Evolutionary conservation across 805 yeast genomes (phyloP), one percentile per base, ranked within the genome.

Genomic region (Nakazawaea anatomiae): DNA sequence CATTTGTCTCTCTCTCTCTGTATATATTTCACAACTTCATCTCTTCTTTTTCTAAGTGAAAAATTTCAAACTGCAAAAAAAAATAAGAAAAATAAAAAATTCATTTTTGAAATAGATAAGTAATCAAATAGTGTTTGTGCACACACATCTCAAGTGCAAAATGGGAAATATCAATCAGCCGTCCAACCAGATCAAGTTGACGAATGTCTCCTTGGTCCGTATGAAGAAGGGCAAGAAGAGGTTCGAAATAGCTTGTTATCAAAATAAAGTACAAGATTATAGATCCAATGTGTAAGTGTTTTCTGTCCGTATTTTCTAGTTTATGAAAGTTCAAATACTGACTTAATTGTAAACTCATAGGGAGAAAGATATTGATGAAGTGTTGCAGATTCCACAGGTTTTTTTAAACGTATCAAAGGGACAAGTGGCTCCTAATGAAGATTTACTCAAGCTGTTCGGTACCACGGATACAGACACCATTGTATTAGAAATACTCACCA

Each of bases 261-360:
- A 89, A 62, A 94, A 94, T 61, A 94, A 94, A 63, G 97, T 94
- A 5, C 98, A 92, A 65, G 99, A 94, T 66, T 94, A 90, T 82
- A 76, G 97, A 58, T 77, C 80, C 54, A 87, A 86, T 52, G 82
- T 88, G 64, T 70, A 43, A 8, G 46, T 43, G 25, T 18, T 18
- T 18, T 18, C 25, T 18, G 25, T 18, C 2, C 25, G 3, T 18
- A 18, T 18, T 18, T 18, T 18, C 25, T 18, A 18, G 25, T 18
- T 18, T 18, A 18, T 18, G 25, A 18, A 18, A 18, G 25, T 18
- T 18, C 25, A 18, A 18, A 18, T 18, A 18, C 25, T 18, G 25
- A 18, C 25, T 18, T 18, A 18, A 18, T 18, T 18, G 25, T 18
- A 18, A 18, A 18, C 25, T 64, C 43, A 52, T 61, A 57, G 73